Evolutionary conservation across 2,329 filamentous ascomycete genomes (phyloP).

Genomic region (Shiraia bambusicola): DNA sequence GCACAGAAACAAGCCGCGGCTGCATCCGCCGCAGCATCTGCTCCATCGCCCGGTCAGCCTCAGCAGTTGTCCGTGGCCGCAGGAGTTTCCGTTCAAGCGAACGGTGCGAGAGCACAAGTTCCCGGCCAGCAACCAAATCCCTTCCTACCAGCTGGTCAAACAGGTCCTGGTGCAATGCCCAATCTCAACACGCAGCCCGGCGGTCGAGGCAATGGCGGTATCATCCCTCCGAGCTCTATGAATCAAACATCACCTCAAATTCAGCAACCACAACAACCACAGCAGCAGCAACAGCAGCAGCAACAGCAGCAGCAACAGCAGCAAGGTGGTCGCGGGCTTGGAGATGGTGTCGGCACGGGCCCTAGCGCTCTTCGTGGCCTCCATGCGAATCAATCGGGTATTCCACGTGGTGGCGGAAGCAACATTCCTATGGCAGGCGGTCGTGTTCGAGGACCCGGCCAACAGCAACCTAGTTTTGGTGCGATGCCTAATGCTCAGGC

Average conservation of each 20-base stretch:
- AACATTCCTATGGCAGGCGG: constrained; percentile 37
- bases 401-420: constrained; percentile 36
- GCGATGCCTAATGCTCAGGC: constrained; percentile 10
- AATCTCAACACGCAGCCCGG: no score
- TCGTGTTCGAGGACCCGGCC: constrained; percentile 20
- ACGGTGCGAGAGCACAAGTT: constrained; percentile 10
- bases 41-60: constrained; percentile 12
- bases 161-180: no score
- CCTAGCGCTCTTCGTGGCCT: constrained; percentile 32
- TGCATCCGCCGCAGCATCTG: constrained; percentile 11
- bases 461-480: constrained; percentile 20
- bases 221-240: no score
- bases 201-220: no score
- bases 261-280: constrained; percentile 11
- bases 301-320: constrained; percentile 21
- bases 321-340: constrained; percentile 20
- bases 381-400: constrained; percentile 27
- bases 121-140: constrained; percentile 17
- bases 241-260: no score
- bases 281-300: constrained; percentile 20
- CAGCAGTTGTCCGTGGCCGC: constrained; percentile 9
- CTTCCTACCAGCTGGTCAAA: constrained; percentile 6
- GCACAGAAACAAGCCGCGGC: constrained; percentile 8
- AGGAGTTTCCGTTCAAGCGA: constrained; percentile 13
- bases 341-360: constrained; percentile 28